These are phyloP conservation scores for Pestalotiopsis sp. DNA, from an alignment of 2,329 filamentous ascomycete species.

Conservation along the genomic window DNA sequence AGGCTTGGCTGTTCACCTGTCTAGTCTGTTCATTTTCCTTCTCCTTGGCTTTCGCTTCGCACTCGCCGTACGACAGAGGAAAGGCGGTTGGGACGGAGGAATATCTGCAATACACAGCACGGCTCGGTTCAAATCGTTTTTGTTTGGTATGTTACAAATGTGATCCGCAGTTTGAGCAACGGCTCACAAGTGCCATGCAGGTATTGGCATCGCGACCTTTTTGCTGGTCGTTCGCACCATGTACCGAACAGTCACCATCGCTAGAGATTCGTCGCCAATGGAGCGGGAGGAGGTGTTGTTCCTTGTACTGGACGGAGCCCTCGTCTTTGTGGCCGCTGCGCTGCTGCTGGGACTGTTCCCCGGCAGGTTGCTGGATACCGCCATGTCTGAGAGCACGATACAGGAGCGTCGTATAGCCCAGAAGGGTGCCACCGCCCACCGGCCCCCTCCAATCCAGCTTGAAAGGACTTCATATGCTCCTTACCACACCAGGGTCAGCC, in stretches of 20 bases:
- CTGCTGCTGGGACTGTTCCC: slow-evolving; percentile 28
- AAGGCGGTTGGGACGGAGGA: slow-evolving; percentile 39
- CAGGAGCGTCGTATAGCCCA: slow-evolving; percentile 15
- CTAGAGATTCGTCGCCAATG: slow-evolving; percentile 25
- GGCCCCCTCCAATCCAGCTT: slow-evolving; percentile 20
- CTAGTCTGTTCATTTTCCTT: slow-evolving; percentile 41
- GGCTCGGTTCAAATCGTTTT: slow-evolving; percentile 43
- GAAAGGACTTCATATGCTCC: slow-evolving; percentile 19
- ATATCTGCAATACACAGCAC: slow-evolving; percentile 45
- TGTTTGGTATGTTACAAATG: slow-evolving; percentile 42
- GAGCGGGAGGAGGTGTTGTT: slow-evolving; percentile 27
- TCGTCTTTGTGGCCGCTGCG: slow-evolving; percentile 25
- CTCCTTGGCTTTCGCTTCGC: slow-evolving; percentile 42
- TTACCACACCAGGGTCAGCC: slow-evolving; percentile 20
- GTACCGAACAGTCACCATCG: slow-evolving; percentile 27
- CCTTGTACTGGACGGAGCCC: slow-evolving; percentile 29
- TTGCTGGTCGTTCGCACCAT: slow-evolving; percentile 28
- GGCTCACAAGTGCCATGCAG: slow-evolving; percentile 14
- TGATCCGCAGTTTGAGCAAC: neutral
- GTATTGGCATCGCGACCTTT: slow-evolving; percentile 21
- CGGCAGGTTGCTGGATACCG: slow-evolving; percentile 24
- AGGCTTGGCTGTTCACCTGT: slow-evolving; percentile 47
- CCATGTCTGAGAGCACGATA: slow-evolving; percentile 19
- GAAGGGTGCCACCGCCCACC: slow-evolving; percentile 17
- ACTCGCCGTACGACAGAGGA: slow-evolving; percentile 38